Evolutionary conservation across 371 early-diverging fungal genomes (phyloP).

Genomic region (Capillidium rhysosporum): DNA sequence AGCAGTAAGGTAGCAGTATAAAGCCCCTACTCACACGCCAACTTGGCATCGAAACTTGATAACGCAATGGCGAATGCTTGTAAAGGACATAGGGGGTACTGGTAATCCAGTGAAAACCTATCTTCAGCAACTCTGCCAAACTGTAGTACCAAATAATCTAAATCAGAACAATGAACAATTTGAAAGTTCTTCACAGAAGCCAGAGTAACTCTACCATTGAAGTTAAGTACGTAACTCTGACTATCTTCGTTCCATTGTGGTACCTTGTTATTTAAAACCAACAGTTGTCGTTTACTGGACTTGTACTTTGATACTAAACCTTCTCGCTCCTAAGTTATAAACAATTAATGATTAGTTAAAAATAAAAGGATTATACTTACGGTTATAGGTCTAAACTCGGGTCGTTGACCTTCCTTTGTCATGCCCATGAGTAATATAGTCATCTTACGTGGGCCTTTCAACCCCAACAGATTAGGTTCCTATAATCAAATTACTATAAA

Average conservation of each 20-base stretch:
- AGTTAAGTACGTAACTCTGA: slow-evolving; percentile 86
- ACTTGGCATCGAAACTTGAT: slow-evolving; percentile 75
- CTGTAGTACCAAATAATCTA: slow-evolving; percentile 90
- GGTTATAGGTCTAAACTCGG: slow-evolving; percentile 29
- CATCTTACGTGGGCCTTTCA: slow-evolving; percentile 87
- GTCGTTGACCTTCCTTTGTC: slow-evolving; percentile 36
- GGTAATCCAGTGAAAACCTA: slow-evolving; percentile 81
- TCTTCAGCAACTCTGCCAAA: slow-evolving; percentile 76
- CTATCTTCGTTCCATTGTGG: slow-evolving; percentile 93
- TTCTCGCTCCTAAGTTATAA: background rate
- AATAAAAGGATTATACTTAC: slow-evolving; percentile 11
- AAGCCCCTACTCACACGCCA: slow-evolving; percentile 72
- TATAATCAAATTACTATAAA: slow-evolving; percentile 10
- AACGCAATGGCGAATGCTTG: slow-evolving; percentile 90
- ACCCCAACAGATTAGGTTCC: slow-evolving; percentile 76
- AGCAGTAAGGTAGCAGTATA: background rate
- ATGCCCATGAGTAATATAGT: slow-evolving; percentile 58
- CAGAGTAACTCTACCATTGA: slow-evolving; percentile 79
- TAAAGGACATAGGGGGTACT: slow-evolving; percentile 81
- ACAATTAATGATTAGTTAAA: background rate
- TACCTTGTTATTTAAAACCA: slow-evolving; percentile 66
- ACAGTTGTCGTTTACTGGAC: slow-evolving; percentile 21
- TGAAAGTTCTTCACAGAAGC: slow-evolving; percentile 98
- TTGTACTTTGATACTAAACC: background rate
- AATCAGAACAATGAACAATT: slow-evolving; percentile 75